Conservation (phyloP, 345 rosid species). For the rapeseed (Brassica napus) region Da-Ae NC_063452.1:4305001-4305500, state of each 20-base stretch:
- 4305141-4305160: constrained; percentile 99
- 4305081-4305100: neutral
- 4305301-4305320: neutral
- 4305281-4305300: neutral
- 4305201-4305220: neutral
- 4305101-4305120: constrained; percentile 63
- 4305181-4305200: neutral
- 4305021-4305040: constrained; percentile 13
- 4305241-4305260: neutral
- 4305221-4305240: neutral
- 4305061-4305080: neutral
- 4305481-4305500: no score
- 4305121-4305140: constrained; percentile 99
- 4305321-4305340: neutral
- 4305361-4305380: neutral
- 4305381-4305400: neutral
- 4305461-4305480: no score
- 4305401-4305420: no score
- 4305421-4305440: no score
- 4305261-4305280: neutral
- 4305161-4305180: constrained; percentile 99
- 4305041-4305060: neutral
- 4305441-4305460: no score
- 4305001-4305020: neutral
- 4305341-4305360: neutral